phyloP scores from a whole-genome alignment of 1,284 basidiomycete species.

The Fomitopsis palustris region DNA sequence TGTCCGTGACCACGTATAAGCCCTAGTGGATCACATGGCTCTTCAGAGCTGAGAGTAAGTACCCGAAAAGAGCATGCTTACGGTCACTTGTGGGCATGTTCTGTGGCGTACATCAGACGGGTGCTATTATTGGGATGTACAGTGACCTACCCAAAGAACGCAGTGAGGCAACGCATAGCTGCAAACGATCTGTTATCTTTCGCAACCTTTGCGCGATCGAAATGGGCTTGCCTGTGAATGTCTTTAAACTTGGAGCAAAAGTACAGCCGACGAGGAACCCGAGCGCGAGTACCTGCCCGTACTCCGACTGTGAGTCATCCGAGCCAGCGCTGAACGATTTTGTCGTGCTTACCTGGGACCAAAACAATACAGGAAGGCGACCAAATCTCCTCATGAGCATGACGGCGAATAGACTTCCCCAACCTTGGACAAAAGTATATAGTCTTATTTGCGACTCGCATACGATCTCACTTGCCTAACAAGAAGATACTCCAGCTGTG shows the following conservation, averaged over 20 bases:
- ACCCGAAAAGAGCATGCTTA: conserved; percentile 25
- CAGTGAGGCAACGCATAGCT: conserved; percentile 71
- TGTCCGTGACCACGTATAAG: conserved; percentile 61
- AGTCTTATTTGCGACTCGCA: neutral
- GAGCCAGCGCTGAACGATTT: too few species aligned
- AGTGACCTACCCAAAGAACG: conserved; percentile 54
- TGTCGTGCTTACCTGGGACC: conserved; percentile 46
- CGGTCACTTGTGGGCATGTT: conserved; percentile 67
- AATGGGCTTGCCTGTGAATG: conserved; percentile 42
- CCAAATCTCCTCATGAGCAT: conserved; percentile 57
- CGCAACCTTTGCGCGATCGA: conserved; percentile 1
- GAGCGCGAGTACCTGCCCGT: conserved; percentile 40
- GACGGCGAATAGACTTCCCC: conserved; percentile 59
- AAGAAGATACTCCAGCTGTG: conserved; percentile 67
- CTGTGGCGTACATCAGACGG: conserved; percentile 26
- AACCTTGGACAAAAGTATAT: conserved; percentile 33
- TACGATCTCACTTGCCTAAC: conserved; percentile 37
- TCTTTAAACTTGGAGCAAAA: conserved; percentile 49
- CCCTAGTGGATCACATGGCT: conserved; percentile 37
- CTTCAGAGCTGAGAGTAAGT: neutral
- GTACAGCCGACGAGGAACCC: conserved; percentile 51
- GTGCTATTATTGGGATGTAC: neutral
- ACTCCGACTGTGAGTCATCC: neutral
- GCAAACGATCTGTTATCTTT: neutral
- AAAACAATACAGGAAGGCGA: conserved; percentile 59